These are phyloP conservation scores for Pestalotiopsis sp. DNA, from an alignment of 2,329 filamentous ascomycete genomes.

Conservation along the genomic window DNA sequence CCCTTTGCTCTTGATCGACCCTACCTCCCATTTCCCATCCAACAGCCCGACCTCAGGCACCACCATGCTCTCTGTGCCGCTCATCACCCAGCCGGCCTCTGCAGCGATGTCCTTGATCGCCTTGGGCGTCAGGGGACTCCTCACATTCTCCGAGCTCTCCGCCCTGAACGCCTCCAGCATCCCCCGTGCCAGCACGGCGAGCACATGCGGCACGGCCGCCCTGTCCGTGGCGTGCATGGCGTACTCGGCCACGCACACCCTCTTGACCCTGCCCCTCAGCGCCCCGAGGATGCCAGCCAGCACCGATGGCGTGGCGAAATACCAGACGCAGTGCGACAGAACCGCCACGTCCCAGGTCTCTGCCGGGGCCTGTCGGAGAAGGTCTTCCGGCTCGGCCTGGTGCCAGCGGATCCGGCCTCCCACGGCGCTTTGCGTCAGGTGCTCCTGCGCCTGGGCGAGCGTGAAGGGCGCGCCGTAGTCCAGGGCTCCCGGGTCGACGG, in stretches of 20 bases:
- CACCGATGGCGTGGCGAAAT: slow-evolving; percentile 42
- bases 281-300: slow-evolving; percentile 36
- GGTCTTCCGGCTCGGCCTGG: slow-evolving; percentile 35
- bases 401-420: slow-evolving; percentile 45
- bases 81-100: slow-evolving; percentile 36
- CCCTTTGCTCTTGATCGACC: slow-evolving; percentile 26
- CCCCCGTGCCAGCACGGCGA: slow-evolving; percentile 47
- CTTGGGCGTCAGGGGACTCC: slow-evolving; percentile 42
- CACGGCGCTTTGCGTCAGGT: slow-evolving; percentile 40
- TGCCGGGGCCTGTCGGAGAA: slow-evolving; percentile 26
- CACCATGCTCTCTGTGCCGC: slow-evolving; percentile 34
- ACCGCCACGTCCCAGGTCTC: slow-evolving; percentile 12
- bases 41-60: slow-evolving; percentile 36
- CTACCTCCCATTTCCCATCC: slow-evolving; percentile 49
- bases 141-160: slow-evolving; percentile 44
- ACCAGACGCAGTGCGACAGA: slow-evolving; percentile 50
- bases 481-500: slow-evolving; percentile 50
- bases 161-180: slow-evolving; percentile 41
- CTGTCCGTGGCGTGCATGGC: slow-evolving; percentile 38
- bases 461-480: slow-evolving; percentile 53
- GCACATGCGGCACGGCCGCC: slow-evolving; percentile 46
- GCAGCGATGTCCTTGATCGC: slow-evolving; percentile 37
- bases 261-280: slow-evolving; percentile 32
- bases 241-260: slow-evolving; percentile 47
- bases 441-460: slow-evolving; percentile 46